Conservation (phyloP, 1,284 basidiomycete genomes). For the Rhodotorula sp. region DNA sequence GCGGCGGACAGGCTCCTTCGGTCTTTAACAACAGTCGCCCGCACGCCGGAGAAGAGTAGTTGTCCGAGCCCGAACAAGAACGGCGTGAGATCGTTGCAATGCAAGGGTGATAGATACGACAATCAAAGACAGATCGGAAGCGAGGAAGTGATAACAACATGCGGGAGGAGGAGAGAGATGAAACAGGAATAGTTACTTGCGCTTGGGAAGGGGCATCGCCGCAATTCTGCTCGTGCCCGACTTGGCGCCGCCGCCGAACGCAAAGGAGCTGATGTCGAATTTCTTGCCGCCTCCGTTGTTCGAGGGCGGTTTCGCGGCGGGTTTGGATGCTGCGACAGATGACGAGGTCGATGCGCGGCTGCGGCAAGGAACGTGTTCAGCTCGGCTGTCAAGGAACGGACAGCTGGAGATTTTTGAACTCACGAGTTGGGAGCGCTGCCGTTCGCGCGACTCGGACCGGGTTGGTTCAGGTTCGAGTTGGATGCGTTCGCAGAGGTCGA, state of each 20-base stretch:
- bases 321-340: background rate
- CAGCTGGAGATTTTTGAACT: background rate
- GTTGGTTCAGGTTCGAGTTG: too few species aligned
- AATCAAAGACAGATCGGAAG: constrained; percentile 10
- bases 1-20: background rate
- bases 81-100: background rate
- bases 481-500: too few species aligned
- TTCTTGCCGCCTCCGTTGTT: constrained; percentile 1
- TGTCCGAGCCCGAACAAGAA: background rate
- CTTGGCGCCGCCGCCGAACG: constrained; percentile 3
- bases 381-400: background rate
- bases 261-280: constrained; percentile 12
- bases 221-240: constrained; percentile 16
- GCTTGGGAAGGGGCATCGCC: constrained; percentile 23
- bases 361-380: too few species aligned
- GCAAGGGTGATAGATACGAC: constrained; percentile 17
- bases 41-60: background rate
- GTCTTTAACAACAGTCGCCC: background rate
- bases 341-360: constrained; percentile 1
- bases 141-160: constrained; percentile 3
- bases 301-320: background rate
- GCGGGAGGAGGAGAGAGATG: background rate
- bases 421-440: constrained; percentile 7
- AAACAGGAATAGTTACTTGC: background rate
- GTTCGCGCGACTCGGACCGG: background rate